These are phyloP conservation scores for Tieghemiomyces parasiticus DNA, from an alignment of 192 early-diverging fungal species.

Conservation along the genomic window DNA sequence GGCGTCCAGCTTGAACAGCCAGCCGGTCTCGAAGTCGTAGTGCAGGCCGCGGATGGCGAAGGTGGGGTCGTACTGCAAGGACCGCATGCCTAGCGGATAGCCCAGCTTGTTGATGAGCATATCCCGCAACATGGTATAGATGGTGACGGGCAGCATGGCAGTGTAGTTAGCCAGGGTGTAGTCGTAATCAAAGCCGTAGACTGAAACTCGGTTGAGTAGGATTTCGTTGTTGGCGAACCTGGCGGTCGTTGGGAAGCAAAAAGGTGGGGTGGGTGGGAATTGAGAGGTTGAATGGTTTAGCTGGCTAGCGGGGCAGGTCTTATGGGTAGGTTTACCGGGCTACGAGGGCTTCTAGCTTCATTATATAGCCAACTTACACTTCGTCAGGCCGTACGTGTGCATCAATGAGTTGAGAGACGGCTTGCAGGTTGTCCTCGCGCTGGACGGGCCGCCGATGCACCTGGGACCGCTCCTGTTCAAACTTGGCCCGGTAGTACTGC, in stretches of 20 bases:
- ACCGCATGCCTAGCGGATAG: slow-evolving; percentile 28
- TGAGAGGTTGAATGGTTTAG: not conserved
- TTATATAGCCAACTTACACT: slow-evolving; percentile 13
- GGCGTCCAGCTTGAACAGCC: slow-evolving; percentile 47
- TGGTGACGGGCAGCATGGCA: slow-evolving; percentile 33
- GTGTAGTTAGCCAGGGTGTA: slow-evolving; percentile 48
- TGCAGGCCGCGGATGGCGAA: slow-evolving; percentile 46
- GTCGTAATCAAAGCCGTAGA: slow-evolving; percentile 48
- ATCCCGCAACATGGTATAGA: slow-evolving; percentile 39
- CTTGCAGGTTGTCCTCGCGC: too few relatives aligned
- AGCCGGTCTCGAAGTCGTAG: slow-evolving; percentile 38
- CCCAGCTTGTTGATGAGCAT: slow-evolving; percentile 33
- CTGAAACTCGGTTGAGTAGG: slow-evolving; percentile 29
- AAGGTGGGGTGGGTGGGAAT: slow-evolving; percentile 1
- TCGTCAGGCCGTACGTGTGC: slow-evolving; percentile 14
- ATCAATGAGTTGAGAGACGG: too few relatives aligned
- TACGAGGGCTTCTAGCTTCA: not conserved
- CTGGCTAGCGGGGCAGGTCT: not conserved
- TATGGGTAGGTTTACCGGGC: not conserved
- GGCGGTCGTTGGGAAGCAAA: not conserved
- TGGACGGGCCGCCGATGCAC: too few relatives aligned
- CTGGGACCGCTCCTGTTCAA: too few relatives aligned
- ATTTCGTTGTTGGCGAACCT: slow-evolving; percentile 44
- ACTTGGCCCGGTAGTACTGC: slow-evolving; percentile 1
- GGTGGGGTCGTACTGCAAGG: slow-evolving; percentile 30